These are phyloP conservation scores for Septoria linicola DNA, from an alignment of 2,329 filamentous ascomycete species.

Conservation along the genomic window DNA sequence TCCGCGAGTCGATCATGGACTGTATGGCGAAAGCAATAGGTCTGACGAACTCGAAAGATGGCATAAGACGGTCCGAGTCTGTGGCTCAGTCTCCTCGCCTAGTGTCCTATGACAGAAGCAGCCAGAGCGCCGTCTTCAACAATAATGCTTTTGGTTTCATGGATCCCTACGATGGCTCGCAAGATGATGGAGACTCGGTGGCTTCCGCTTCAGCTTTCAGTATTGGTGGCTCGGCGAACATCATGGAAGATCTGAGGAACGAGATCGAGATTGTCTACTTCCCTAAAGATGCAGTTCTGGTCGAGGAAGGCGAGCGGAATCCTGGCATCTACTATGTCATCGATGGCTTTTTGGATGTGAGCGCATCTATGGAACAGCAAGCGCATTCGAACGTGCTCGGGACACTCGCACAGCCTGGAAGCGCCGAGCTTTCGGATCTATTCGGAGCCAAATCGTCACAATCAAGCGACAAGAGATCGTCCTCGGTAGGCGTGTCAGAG, in stretches of 20 bases:
- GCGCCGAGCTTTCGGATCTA: slow-evolving; percentile 39
- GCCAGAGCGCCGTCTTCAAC: slow-evolving; percentile 75
- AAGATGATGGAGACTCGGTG: slow-evolving; percentile 84
- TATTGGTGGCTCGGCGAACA: slow-evolving; percentile 62
- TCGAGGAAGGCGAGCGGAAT: slow-evolving; percentile 96
- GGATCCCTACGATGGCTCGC: slow-evolving; percentile 66
- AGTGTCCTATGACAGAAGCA: slow-evolving; percentile 76
- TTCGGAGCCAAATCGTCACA: slow-evolving; percentile 18
- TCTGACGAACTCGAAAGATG: slow-evolving; percentile 66
- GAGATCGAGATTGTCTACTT: slow-evolving; percentile 98
- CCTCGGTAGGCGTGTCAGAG: slow-evolving; percentile 31
- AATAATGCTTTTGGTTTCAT: slow-evolving; percentile 67
- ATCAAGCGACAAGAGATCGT: slow-evolving; percentile 24
- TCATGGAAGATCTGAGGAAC: slow-evolving; percentile 78
- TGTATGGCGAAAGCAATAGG: slow-evolving; percentile 96
- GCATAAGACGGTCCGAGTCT: slow-evolving; percentile 67
- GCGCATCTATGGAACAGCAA: slow-evolving; percentile 69
- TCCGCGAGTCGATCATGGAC: slow-evolving; percentile 84
- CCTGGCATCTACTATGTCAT: slow-evolving; percentile 96
- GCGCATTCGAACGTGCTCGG: slow-evolving; percentile 46
- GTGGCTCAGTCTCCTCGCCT: slow-evolving; percentile 82
- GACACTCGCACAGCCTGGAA: slow-evolving; percentile 39
- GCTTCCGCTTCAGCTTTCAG: slow-evolving; percentile 52
- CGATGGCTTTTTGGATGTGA: slow-evolving; percentile 93
- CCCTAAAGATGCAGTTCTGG: slow-evolving; percentile 86